Conservation (phyloP, 2,329 filamentous ascomycete genomes). For the Acrodontium crateriforme region DNA sequence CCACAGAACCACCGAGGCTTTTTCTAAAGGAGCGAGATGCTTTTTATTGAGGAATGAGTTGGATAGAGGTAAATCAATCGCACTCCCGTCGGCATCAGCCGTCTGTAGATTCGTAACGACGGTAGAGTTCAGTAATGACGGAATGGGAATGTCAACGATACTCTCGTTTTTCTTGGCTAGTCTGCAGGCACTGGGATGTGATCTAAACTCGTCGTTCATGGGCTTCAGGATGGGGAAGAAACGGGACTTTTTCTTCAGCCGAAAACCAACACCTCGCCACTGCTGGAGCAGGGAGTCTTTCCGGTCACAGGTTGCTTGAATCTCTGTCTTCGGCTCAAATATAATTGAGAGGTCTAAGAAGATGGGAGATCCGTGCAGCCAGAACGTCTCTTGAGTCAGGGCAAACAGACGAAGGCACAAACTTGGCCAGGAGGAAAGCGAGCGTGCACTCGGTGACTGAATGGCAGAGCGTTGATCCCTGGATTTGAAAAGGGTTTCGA, state of each 20-base stretch:
- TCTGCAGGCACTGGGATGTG: too few relatives aligned
- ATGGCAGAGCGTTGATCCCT: background rate
- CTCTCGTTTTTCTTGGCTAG: background rate
- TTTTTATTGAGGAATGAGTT: constrained; percentile 4
- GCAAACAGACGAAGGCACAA: constrained; percentile 18
- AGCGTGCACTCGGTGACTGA: constrained; percentile 3
- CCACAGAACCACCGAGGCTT: constrained; percentile 15
- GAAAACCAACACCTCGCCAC: background rate
- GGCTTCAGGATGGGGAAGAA: constrained; percentile 5
- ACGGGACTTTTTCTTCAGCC: background rate
- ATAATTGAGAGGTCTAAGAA: constrained; percentile 18
- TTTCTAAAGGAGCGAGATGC: constrained; percentile 2
- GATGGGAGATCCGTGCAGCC: constrained; percentile 11
- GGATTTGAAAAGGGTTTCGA: too few relatives aligned
- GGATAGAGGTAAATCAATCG: too few relatives aligned
- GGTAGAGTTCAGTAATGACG: background rate
- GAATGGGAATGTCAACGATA: background rate
- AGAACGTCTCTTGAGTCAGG: constrained; percentile 10
- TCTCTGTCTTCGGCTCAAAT: constrained; percentile 12
- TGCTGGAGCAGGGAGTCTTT: background rate
- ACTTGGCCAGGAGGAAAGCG: constrained; percentile 8
- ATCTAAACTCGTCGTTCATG: too few relatives aligned
- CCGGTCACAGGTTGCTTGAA: too few relatives aligned
- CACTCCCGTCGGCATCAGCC: background rate
- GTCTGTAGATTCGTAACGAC: background rate